Percentiles rank a stretch among this genome's conserved stretches.
Evolutionary conservation across 2,329 filamentous ascomycete genomes (phyloP).

Genomic region (Cladosporium sp.): DNA sequence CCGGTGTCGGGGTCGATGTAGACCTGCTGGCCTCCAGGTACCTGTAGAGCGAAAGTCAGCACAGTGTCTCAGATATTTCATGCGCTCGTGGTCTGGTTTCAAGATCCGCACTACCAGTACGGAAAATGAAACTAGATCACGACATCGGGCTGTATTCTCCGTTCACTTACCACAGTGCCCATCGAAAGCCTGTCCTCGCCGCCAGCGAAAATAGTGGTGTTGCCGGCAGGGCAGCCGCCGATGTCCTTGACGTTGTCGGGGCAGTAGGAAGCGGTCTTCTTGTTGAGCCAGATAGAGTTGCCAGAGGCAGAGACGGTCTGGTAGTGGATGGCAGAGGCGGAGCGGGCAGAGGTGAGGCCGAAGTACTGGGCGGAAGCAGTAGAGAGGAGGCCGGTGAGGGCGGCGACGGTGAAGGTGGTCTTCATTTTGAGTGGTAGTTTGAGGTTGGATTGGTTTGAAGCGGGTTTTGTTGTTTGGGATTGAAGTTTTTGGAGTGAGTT

Average conservation of each 20-base stretch:
- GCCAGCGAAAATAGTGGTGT: constrained; percentile 28
- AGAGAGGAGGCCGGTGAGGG: constrained; percentile 26
- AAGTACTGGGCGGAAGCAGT: constrained; percentile 31
- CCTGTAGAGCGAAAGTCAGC: constrained; percentile 7
- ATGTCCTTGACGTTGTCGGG: constrained; percentile 26
- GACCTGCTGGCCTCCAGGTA: constrained; percentile 36
- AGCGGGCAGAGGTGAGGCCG: constrained; percentile 32
- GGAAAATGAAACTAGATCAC: too few species aligned
- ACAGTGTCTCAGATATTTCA: too few species aligned
- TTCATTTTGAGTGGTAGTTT: constrained; percentile 29
- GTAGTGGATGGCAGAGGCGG: constrained; percentile 34
- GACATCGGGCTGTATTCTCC: too few species aligned
- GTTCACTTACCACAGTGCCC: constrained; percentile 22
- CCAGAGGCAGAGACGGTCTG: constrained; percentile 31
- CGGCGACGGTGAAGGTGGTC: constrained; percentile 22
- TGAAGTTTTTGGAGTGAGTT: background rate
- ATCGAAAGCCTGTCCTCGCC: constrained; percentile 25
- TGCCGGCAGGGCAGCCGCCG: constrained; percentile 30
- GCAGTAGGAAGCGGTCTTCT: constrained; percentile 35
- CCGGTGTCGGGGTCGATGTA: constrained; percentile 37
- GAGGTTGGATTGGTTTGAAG: background rate
- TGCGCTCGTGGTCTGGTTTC: too few species aligned
- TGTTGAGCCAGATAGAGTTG: constrained; percentile 35
- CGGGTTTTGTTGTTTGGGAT: background rate
- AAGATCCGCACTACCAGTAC: too few species aligned